phyloP scores from a whole-genome alignment of 2,329 filamentous ascomycete genomes.

The Uncinocarpus reesii region DNA sequence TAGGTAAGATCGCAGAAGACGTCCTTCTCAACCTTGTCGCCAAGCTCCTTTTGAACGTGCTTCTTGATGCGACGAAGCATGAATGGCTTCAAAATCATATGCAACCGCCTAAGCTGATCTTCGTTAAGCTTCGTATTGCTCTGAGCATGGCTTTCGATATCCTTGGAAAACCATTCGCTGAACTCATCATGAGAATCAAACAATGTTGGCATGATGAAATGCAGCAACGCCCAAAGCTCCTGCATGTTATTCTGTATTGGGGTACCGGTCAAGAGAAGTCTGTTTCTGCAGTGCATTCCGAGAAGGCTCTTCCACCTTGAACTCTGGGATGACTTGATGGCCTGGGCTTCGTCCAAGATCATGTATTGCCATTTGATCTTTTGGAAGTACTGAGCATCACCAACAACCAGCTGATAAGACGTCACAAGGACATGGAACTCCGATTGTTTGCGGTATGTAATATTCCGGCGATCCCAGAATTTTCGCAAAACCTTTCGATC shows the following conservation, averaged over 20 bases:
- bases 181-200: constrained; percentile 57
- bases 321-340: constrained; percentile 92
- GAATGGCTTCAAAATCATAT: constrained; percentile 99
- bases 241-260: constrained; percentile 94
- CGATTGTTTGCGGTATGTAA: constrained; percentile 85
- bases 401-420: constrained; percentile 93
- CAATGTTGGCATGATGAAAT: constrained; percentile 92
- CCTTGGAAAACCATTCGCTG: constrained; percentile 46
- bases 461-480: constrained; percentile 97
- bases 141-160: constrained; percentile 92
- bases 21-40: constrained; percentile 96
- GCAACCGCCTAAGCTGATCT: constrained; percentile 87
- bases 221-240: constrained; percentile 84
- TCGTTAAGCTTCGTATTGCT: constrained; percentile 99
- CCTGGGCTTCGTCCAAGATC: constrained; percentile 90
- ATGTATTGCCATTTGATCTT: constrained; percentile 55
- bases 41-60: constrained; percentile 96
- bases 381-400: constrained; percentile 69
- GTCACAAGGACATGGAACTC: constrained; percentile 94
- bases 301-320: constrained; percentile 83
- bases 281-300: constrained; percentile 85
- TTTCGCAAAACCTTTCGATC: constrained; percentile 94
- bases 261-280: constrained; percentile 90
- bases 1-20: constrained; percentile 96
- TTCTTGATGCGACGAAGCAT: constrained; percentile 99